Evolutionary conservation across 805 yeast genomes (phyloP).

Genomic region (Candida adriatica): DNA sequence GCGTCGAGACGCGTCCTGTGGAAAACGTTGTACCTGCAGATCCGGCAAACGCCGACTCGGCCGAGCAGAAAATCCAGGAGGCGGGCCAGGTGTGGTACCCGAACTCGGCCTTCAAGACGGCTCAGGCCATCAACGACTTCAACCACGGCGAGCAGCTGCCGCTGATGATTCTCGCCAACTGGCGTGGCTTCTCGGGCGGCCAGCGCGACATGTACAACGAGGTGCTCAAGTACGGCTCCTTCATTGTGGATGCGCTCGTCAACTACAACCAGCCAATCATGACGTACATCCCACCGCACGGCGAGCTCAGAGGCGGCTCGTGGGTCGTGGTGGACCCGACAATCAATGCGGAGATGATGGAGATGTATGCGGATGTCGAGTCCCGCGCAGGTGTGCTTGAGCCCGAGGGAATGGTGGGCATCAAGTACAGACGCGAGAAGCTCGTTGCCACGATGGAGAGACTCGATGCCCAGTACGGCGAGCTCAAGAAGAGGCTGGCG

Average conservation of each 20-base stretch:
- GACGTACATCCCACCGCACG: constrained; percentile 96
- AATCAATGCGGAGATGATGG: constrained; percentile 95
- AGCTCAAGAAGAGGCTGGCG: constrained; percentile 53
- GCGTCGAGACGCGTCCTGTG: constrained; percentile 85
- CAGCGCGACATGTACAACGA: constrained; percentile 99
- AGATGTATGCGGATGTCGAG: constrained; percentile 96
- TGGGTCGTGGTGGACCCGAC: constrained; percentile 99
- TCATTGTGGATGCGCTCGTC: constrained; percentile 93
- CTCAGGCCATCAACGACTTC: constrained; percentile 97
- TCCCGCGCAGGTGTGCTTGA: constrained; percentile 97
- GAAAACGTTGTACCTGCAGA: constrained; percentile 95
- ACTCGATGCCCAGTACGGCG: constrained; percentile 70
- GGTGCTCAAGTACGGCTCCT: constrained; percentile 94
- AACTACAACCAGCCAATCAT: constrained; percentile 95
- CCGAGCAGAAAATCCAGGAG: constrained; percentile 81
- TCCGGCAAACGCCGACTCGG: constrained; percentile 95
- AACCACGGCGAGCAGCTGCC: constrained; percentile 98
- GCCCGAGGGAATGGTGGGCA: constrained; percentile 99
- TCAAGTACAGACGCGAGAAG: constrained; percentile 93
- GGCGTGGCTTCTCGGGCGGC: constrained; percentile 99
- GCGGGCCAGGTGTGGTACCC: constrained; percentile 99
- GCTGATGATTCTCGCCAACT: constrained; percentile 93
- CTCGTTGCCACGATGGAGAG: constrained; percentile 86
- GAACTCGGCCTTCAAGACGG: constrained; percentile 97
- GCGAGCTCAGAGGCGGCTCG: constrained; percentile 99